A percentile compares a stretch with the other conserved stretches of the same genome.
These are phyloP conservation scores for Hypomontagnella monticulosa DNA, from an alignment of 495 filamentous ascomycete genomes.

Conservation along the genomic window DNA sequence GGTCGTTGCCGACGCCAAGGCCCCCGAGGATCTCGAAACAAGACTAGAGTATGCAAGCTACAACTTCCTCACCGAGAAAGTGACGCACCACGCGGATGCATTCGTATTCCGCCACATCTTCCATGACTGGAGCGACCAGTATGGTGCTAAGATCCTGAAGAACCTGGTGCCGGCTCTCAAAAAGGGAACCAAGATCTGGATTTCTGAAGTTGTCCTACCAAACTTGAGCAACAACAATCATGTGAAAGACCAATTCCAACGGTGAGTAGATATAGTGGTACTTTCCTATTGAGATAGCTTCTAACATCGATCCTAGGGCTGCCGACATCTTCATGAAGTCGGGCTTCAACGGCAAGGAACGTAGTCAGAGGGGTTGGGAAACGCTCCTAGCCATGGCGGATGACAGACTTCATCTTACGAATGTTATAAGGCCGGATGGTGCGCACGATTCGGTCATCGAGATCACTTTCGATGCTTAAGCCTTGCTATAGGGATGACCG, in stretches of 20 bases:
- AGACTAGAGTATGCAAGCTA: slow-evolving; percentile 56
- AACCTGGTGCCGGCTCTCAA: slow-evolving; percentile 61
- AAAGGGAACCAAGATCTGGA: slow-evolving; percentile 55
- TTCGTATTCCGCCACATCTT: slow-evolving; percentile 66
- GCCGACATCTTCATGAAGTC: slow-evolving; percentile 41
- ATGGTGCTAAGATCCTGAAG: slow-evolving; percentile 59
- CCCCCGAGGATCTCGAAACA: slow-evolving; percentile 46
- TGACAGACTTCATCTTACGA: slow-evolving; percentile 35
- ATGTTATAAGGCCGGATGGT: slow-evolving; percentile 33
- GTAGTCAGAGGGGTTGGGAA: slow-evolving; percentile 37
- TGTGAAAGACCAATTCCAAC: slow-evolving; percentile 29
- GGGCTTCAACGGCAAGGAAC: slow-evolving; percentile 44
- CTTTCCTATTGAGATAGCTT: neutral
- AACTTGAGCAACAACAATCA: slow-evolving; percentile 35
- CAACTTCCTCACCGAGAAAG: slow-evolving; percentile 62
- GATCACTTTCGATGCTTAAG: slow-evolving; percentile 37
- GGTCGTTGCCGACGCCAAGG: slow-evolving; percentile 32
- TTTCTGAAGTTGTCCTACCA: slow-evolving; percentile 59
- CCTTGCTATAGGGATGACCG: neutral
- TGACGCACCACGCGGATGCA: slow-evolving; percentile 56
- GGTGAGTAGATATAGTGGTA: slow-evolving; percentile 13
- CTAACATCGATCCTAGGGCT: slow-evolving; percentile 6
- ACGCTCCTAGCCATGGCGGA: slow-evolving; percentile 36
- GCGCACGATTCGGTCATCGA: slow-evolving; percentile 39
- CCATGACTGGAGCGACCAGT: slow-evolving; percentile 66